These are phyloP conservation scores for Wolfiporia cocos DNA, from an alignment of 1,284 basidiomycete genomes.

Conservation along the genomic window DNA sequence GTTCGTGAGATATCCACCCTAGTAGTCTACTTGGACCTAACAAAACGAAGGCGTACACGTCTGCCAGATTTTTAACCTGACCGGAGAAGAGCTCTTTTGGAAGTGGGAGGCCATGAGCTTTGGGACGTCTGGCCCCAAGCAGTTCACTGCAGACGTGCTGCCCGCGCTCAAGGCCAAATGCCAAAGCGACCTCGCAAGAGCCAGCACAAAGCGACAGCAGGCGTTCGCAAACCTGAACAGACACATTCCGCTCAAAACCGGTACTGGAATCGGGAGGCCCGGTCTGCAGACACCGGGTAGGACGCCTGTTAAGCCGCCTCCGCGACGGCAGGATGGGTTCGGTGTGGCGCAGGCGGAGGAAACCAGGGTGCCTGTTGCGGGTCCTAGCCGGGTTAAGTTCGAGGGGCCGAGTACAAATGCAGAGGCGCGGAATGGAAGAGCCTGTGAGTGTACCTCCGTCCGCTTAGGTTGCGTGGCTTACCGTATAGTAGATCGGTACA, in stretches of 20 bases:
- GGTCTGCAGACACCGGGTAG: constrained; percentile 18
- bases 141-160: constrained; percentile 46
- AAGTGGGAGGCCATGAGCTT: constrained; percentile 65
- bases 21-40: background rate
- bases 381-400: constrained; percentile 40
- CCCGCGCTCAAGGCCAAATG: constrained; percentile 48
- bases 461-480: constrained; percentile 1
- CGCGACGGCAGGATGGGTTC: constrained; percentile 14
- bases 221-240: constrained; percentile 12
- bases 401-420: constrained; percentile 38
- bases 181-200: constrained; percentile 42
- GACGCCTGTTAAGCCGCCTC: constrained; percentile 7
- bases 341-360: constrained; percentile 13
- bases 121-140: constrained; percentile 26
- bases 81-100: constrained; percentile 53
- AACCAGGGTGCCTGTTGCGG: constrained; percentile 28
- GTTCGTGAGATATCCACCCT: constrained; percentile 5
- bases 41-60: constrained; percentile 48
- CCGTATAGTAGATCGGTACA: constrained; percentile 68
- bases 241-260: constrained; percentile 13
- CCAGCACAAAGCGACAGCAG: constrained; percentile 34
- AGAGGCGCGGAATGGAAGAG: constrained; percentile 37
- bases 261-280: constrained; percentile 14
- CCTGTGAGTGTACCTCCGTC: constrained; percentile 39
- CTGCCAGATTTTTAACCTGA: constrained; percentile 58